These are phyloP conservation scores for Pisolithus sp. DNA, from an alignment of 768 basidiomycete species.

Conservation along the genomic window DNA sequence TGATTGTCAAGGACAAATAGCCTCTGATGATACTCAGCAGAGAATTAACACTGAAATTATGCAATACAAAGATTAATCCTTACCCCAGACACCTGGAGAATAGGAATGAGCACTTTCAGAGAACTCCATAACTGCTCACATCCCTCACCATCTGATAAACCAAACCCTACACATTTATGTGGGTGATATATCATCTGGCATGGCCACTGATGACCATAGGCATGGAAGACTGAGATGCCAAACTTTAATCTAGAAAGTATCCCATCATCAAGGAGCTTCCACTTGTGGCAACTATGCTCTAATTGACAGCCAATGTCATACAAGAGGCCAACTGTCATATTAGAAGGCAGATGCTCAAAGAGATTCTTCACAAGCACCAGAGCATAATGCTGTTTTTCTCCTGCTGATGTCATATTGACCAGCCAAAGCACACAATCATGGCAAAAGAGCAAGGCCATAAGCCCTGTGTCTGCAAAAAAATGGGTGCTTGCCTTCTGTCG, in stretches of 20 bases:
- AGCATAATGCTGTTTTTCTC: constrained; percentile 16
- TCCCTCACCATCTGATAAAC: constrained; percentile 31
- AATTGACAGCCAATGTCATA: constrained; percentile 6
- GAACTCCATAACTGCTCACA: constrained; percentile 30
- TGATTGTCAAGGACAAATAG: constrained; percentile 9
- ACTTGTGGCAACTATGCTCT: constrained; percentile 3
- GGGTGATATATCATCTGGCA: constrained; percentile 33
- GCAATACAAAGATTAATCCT: not conserved
- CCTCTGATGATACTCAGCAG: constrained; percentile 4
- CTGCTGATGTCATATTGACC: constrained; percentile 13
- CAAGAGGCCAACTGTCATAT: constrained; percentile 2
- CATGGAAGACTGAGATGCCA: constrained; percentile 27
- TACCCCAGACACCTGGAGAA: constrained; percentile 14
- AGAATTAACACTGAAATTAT: not conserved
- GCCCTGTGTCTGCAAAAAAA: constrained; percentile 12
- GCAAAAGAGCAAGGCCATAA: constrained; percentile 12
- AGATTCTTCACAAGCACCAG: not conserved
- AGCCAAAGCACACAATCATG: constrained; percentile 16
- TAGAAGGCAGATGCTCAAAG: not conserved
- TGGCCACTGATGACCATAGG: constrained; percentile 29
- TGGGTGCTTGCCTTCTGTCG: constrained; percentile 12
- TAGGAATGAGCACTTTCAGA: constrained; percentile 15
- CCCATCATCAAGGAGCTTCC: constrained; percentile 1
- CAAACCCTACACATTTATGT: constrained; percentile 22
- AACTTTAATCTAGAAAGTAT: constrained; percentile 12